Base-by-base conservation (phyloP, 2,329 filamentous ascomycete genomes). In the Aspergillus sp. region DNA sequence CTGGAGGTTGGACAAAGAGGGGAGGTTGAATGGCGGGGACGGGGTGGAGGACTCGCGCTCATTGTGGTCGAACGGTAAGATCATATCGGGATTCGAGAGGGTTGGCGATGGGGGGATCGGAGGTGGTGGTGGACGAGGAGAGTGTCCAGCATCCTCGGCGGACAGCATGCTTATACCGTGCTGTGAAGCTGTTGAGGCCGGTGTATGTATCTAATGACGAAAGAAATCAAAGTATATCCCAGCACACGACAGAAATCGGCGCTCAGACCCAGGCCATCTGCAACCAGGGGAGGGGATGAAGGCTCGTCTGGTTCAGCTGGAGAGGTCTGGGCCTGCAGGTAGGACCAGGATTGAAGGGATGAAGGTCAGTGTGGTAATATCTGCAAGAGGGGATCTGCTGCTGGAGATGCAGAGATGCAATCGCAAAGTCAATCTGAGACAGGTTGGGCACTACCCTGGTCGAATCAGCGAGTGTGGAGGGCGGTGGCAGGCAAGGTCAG, bases 31-130 rank as follows among this genome's bases (percentile, higher is more conserved):
- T 77, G 71, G 82, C 79, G 73, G 82, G 80, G 71, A 84, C 77
- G 74, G 80, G 74, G 75, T 80, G 65, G 73, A 84, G 73, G 74
- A 72, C 66, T 76, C 71, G 66, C 75, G 75, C 62, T 76, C 74
- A 64, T 82, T 83, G 65, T 87, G 85, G 71, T 88, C 87, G 73
- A 90, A 88, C 62, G 93, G 93, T 55, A 97, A 81, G 70, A 97
- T 96, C 91, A 96, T 93, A 75, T 96, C 93, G 55, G 92, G 92
- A 75, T 96, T 96, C 58, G 92, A 96, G 70, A 97, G 81, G 2
- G 93, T 96, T 50, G 93, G 93, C 61, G 91, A 96, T 11, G 86
- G 87, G 64, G 90, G 88, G 47, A 71, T 67, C 23, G 64, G 59
- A 36, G 64, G 67, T 17, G 61, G 60, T 52, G 59, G 64, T 55